Percentiles rank a stretch among this genome's conserved stretches.
Evolutionary conservation across 1,139 yeast genomes (phyloP).

Genomic region (Debaryomyces subglobosus): DNA sequence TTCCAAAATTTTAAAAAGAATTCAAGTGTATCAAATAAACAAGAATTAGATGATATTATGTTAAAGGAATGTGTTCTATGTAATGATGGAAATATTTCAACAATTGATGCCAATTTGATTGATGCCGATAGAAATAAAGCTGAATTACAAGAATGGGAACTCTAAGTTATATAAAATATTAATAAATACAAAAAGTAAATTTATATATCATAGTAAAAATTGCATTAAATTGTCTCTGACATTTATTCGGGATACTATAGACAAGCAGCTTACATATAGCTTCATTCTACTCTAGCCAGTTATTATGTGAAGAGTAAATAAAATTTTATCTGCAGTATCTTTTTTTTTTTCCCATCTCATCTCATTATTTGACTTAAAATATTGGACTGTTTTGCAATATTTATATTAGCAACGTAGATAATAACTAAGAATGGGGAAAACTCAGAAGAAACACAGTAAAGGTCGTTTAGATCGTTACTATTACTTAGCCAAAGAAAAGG

Average conservation of each 20-base stretch:
- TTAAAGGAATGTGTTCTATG: slow-evolving; percentile 78
- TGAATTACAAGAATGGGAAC: slow-evolving; percentile 31
- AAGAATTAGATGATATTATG: slow-evolving; percentile 62
- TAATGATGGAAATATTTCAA: slow-evolving; percentile 72
- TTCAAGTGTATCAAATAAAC: slow-evolving; percentile 28
- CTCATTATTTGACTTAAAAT: not conserved
- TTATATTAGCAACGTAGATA: not conserved
- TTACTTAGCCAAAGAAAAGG: slow-evolving; percentile 94
- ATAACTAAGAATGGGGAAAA: slow-evolving; percentile 67
- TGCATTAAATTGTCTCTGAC: too few relatives aligned
- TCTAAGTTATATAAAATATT: slow-evolving; percentile 10
- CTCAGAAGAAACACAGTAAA: slow-evolving; percentile 95
- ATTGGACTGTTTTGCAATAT: not conserved
- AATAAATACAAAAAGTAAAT: not conserved
- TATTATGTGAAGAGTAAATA: not conserved
- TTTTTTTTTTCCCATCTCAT: slow-evolving; percentile 6
- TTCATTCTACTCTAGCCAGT: not conserved
- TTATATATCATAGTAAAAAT: not conserved
- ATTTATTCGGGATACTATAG: too few relatives aligned
- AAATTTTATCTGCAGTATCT: slow-evolving; percentile 1
- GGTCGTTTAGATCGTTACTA: slow-evolving; percentile 99
- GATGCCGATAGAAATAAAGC: slow-evolving; percentile 25
- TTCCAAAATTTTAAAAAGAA: slow-evolving; percentile 57
- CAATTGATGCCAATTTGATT: slow-evolving; percentile 57
- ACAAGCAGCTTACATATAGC: not conserved